Conservation (phyloP, 352 stramenopile genomes). For the Peronospora belbahrii region DNA sequence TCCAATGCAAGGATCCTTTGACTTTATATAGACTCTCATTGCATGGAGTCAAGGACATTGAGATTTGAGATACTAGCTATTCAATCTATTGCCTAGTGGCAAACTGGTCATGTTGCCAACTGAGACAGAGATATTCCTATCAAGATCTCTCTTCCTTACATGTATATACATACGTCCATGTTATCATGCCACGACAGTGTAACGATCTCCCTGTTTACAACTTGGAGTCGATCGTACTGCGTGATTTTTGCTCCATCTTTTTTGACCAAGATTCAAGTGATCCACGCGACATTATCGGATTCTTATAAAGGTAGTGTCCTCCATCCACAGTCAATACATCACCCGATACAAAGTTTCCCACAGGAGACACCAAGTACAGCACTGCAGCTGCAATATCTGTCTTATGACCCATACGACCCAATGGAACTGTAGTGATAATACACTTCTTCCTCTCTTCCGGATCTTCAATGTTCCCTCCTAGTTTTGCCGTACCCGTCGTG, state of each 20-base stretch:
- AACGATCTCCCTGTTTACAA: too few relatives aligned
- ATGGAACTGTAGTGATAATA: slow-evolving; percentile 45
- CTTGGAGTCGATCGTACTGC: slow-evolving; percentile 32
- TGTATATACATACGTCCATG: too few relatives aligned
- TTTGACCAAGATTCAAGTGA: slow-evolving; percentile 72
- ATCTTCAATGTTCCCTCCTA: slow-evolving; percentile 53
- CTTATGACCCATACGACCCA: slow-evolving; percentile 77
- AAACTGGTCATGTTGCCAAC: too few relatives aligned
- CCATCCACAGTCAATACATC: slow-evolving; percentile 82
- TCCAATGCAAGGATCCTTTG: too few relatives aligned
- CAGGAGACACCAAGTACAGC: slow-evolving; percentile 78
- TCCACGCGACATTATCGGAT: slow-evolving; percentile 60
- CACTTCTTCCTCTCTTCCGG: slow-evolving; percentile 34
- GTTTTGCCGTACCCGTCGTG: slow-evolving; percentile 91
- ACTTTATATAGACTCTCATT: too few relatives aligned
- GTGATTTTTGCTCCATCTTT: slow-evolving; percentile 63
- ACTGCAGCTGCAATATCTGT: slow-evolving; percentile 73
- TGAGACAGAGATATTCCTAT: too few relatives aligned
- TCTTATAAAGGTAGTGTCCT: slow-evolving; percentile 73
- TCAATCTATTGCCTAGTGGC: too few relatives aligned
- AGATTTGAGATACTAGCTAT: too few relatives aligned
- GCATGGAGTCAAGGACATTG: too few relatives aligned
- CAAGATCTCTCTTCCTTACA: too few relatives aligned
- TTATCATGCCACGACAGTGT: too few relatives aligned
- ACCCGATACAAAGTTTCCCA: slow-evolving; percentile 73